Percentiles rank a stretch among this genome's conserved stretches.
Conservation (phyloP, 208 protist species). For the Acanthamoeba polyphaga region DNA sequence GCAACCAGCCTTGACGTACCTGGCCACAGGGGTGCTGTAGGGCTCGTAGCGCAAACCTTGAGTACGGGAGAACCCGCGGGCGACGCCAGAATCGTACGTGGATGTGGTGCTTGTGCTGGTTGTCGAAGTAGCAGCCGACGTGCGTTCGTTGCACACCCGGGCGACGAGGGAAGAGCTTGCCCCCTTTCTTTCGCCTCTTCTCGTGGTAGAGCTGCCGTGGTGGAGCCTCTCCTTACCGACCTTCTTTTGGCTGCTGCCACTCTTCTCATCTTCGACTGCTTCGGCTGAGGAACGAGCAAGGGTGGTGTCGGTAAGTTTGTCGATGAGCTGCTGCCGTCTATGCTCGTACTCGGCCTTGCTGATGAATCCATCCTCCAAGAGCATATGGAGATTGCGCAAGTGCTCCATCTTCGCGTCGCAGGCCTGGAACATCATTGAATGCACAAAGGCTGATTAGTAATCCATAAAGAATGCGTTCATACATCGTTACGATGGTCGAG, state of each 20-base stretch:
- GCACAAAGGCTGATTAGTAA: neutral
- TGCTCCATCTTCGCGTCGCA: slow-evolving; percentile 29
- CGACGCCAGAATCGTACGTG: neutral
- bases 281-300: neutral
- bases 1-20: neutral
- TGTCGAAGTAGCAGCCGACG: neutral
- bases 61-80: neutral
- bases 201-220: neutral
- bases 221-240: neutral
- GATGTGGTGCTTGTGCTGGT: neutral
- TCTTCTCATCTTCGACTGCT: neutral
- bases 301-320: slow-evolving; percentile 70
- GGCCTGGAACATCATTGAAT: neutral
- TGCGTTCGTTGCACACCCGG: neutral
- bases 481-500: no score
- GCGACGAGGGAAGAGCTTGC: neutral
- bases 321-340: slow-evolving; percentile 33
- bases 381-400: slow-evolving; percentile 1
- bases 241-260: neutral
- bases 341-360: slow-evolving; percentile 53
- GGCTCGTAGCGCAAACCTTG: neutral
- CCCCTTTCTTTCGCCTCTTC: neutral
- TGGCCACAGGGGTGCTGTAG: neutral
- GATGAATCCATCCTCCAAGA: slow-evolving; percentile 54
- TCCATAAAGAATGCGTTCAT: no score